These are phyloP conservation scores for Eimeria sp. DNA, from an alignment of 169 alveolate species.

Conservation along the genomic window DNA sequence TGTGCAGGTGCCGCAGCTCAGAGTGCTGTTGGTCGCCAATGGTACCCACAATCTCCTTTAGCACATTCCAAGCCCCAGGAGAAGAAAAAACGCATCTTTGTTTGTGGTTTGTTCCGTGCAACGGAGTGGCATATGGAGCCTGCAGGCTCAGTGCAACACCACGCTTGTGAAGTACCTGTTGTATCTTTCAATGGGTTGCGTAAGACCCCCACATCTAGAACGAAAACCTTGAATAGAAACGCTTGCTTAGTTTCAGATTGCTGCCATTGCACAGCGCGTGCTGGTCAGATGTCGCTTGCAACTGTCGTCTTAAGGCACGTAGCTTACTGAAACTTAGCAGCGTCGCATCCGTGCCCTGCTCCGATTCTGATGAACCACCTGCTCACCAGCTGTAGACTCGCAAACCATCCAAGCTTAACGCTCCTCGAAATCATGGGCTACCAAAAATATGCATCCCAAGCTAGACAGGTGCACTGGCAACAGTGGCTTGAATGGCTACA, in stretches of 20 bases:
- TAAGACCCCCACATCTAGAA: not conserved
- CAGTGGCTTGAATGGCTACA: not conserved
- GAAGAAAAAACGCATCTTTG: not conserved
- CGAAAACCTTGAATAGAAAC: not conserved
- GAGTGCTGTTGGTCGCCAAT: not conserved
- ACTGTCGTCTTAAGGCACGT: not conserved
- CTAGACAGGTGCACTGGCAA: not conserved
- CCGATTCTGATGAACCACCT: not conserved
- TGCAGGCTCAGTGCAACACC: not conserved
- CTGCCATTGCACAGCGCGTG: not conserved
- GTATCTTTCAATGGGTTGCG: not conserved
- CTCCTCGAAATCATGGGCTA: not conserved
- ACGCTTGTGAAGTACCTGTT: not conserved
- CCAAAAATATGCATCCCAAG: not conserved
- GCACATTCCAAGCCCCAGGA: not conserved
- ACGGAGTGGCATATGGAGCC: not conserved
- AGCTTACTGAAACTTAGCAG: not conserved
- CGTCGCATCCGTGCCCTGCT: not conserved
- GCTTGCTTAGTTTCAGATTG: not conserved
- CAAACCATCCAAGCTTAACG: not conserved
- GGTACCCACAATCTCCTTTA: not conserved
- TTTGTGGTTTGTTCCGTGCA: not conserved
- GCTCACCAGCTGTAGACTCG: constrained; percentile 1
- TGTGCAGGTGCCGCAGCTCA: not conserved
- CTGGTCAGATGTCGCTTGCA: not conserved